Evolutionary conservation across 2,329 filamentous ascomycete genomes (phyloP), one percentile per base, ranked within the genome.

Genomic region (Conoideocrella luteorostrata): DNA sequence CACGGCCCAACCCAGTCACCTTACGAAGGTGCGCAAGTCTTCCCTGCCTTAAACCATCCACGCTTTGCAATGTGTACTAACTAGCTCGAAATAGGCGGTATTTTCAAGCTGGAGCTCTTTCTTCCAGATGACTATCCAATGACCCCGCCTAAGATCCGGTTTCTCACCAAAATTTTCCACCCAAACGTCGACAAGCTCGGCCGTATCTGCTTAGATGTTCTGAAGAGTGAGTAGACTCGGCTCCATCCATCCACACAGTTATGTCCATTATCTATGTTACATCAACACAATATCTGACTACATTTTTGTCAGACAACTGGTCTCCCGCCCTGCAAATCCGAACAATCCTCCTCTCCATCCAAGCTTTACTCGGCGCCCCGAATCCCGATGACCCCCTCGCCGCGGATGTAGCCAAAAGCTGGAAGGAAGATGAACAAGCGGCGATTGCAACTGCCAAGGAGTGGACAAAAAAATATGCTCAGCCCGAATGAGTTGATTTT

Each of bases 371-470:
- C 12, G 93, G 93, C 35, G 91, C 93, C 5, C 93, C 93, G 12
- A 98, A 98, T 67, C 93, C 94, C 23, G 93, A 98, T 59, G 93
- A 98, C 61, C 94, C 93, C n/a, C 80, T 98, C 33, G 94, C 93
- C 39, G 94, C 95, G 61, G 91, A 98, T 53, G 93, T 98, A 33
- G 93, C 93, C 28, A 94, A 97, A 72, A 84, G 85, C 61, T 98
- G 93, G 93, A 96, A 97, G 72, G 89, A 97, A 59, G 84, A 98
- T 59, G 88, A 97, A 67, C 82, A 82, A 51, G 88, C 87, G 38
- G 93, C 93, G 20, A 97, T 98, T 56, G 82, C 86, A 52, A 97
- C 89, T 7, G 91, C 91, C 13, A 84, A 78, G 59, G 88, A 95
- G 59, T 97, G 93, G 91, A 97, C 93, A 11, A 75, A 77, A 63